Evolutionary conservation across 768 basidiomycete species (phyloP).

Genomic region (Hydnomerulius pinastri): DNA sequence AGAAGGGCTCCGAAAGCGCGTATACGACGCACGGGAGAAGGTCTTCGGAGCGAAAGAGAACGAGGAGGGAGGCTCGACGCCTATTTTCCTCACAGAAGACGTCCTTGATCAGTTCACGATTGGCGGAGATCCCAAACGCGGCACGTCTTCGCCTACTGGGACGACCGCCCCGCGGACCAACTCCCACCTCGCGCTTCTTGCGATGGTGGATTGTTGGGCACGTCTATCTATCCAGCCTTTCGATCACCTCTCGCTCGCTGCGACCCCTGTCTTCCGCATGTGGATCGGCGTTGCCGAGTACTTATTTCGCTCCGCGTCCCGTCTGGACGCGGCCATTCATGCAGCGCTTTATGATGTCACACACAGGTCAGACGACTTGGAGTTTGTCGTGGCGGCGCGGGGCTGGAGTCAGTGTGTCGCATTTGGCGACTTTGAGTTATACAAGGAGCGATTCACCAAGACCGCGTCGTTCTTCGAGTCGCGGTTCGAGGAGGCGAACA

Average conservation of each 20-base stretch:
- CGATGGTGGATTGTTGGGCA: conserved; percentile 99
- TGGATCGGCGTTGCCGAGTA: conserved; percentile 98
- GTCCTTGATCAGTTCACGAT: conserved; percentile 90
- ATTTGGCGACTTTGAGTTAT: conserved; percentile 90
- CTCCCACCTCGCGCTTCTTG: conserved; percentile 90
- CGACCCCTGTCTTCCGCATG: conserved; percentile 93
- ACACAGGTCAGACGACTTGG: conserved; percentile 87
- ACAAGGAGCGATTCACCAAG: conserved; percentile 75
- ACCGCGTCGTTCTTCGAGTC: conserved; percentile 84
- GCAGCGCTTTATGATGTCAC: conserved; percentile 76
- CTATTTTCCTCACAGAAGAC: conserved; percentile 82
- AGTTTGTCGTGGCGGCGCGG: conserved; percentile 90
- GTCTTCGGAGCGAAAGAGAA: conserved; percentile 65
- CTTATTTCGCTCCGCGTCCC: conserved; percentile 71
- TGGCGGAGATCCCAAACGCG: conserved; percentile 40
- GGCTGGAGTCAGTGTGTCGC: conserved; percentile 97
- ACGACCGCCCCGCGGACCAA: conserved; percentile 49
- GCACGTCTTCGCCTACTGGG: conserved; percentile 9
- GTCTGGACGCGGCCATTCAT: conserved; percentile 69
- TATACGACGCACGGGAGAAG: conserved; percentile 69
- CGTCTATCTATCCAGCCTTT: conserved; percentile 85
- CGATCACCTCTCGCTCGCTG: conserved; percentile 88
- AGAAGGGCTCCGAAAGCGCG: conserved; percentile 60
- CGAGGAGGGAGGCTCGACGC: conserved; percentile 36
- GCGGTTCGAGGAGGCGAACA: conserved; percentile 83